Evolutionary conservation across 306 rosid species (phyloP).

Genomic region (Acacia confusa): DNA sequence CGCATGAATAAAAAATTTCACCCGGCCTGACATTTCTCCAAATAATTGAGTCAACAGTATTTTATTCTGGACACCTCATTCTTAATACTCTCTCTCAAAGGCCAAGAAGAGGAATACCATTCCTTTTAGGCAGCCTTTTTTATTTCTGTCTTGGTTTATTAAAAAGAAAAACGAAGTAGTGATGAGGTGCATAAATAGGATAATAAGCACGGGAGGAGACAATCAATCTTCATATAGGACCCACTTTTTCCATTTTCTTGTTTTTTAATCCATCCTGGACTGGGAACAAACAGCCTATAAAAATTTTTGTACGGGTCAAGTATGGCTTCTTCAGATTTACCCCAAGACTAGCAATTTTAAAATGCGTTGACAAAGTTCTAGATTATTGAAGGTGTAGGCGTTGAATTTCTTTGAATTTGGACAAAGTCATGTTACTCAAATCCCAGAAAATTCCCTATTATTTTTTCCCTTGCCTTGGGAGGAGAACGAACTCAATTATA

Average conservation of each 20-base stretch:
- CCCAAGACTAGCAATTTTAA: neutral
- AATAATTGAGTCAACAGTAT: neutral
- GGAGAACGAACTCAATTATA: neutral
- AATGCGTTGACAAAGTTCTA: constrained; percentile 13
- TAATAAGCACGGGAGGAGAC: too few relatives aligned
- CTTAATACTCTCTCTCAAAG: neutral
- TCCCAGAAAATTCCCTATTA: neutral
- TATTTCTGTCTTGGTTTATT: neutral
- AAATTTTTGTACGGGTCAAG: neutral
- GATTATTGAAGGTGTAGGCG: constrained; percentile 14
- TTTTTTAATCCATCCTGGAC: neutral
- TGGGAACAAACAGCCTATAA: neutral
- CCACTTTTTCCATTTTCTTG: neutral
- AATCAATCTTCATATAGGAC: neutral
- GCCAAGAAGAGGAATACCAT: neutral
- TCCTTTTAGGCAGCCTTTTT: neutral
- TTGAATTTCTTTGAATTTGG: neutral
- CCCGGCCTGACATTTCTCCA: neutral
- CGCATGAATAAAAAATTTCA: neutral
- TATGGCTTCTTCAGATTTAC: neutral
- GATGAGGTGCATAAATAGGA: neutral
- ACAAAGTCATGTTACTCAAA: neutral
- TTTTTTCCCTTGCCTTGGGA: neutral
- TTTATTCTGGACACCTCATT: neutral
- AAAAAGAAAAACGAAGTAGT: neutral